Evolutionary conservation across 2,329 filamentous ascomycete genomes (phyloP).

Genomic region (Sclerotinia borealis): DNA sequence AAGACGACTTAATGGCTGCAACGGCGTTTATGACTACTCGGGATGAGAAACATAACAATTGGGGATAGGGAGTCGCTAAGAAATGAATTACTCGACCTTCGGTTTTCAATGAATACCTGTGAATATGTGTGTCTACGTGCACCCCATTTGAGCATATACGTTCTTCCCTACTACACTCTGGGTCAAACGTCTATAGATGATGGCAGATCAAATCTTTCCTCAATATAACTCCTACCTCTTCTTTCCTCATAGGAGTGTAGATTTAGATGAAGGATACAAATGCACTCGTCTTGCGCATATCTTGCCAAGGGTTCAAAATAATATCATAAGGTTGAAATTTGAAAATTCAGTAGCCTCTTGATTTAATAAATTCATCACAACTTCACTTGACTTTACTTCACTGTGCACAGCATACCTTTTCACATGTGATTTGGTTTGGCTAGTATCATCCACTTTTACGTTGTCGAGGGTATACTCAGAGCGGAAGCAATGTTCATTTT

Average conservation of each 20-base stretch:
- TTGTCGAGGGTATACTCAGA: neutral
- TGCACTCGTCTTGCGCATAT: neutral
- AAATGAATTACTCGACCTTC: slow-evolving; percentile 10
- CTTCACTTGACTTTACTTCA: neutral
- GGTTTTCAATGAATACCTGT: neutral
- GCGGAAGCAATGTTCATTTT: neutral
- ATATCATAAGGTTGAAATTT: neutral
- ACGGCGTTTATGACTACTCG: neutral
- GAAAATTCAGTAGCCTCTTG: neutral
- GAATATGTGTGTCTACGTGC: slow-evolving; percentile 2
- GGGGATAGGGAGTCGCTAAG: slow-evolving; percentile 4
- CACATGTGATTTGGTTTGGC: neutral
- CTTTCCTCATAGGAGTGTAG: slow-evolving; percentile 19
- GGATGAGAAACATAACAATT: neutral
- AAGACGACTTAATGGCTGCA: neutral
- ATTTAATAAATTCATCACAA: neutral
- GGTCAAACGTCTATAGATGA: slow-evolving; percentile 34
- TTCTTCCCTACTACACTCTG: slow-evolving; percentile 29
- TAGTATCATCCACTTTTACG: neutral
- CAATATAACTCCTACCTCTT: slow-evolving; percentile 22
- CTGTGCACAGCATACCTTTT: neutral
- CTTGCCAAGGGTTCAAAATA: neutral
- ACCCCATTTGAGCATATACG: slow-evolving; percentile 35
- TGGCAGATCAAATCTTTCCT: slow-evolving; percentile 29
- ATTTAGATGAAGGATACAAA: slow-evolving; percentile 23